Base-by-base conservation (phyloP, 148 eudicot species). In the Spergularia marina region DNA sequence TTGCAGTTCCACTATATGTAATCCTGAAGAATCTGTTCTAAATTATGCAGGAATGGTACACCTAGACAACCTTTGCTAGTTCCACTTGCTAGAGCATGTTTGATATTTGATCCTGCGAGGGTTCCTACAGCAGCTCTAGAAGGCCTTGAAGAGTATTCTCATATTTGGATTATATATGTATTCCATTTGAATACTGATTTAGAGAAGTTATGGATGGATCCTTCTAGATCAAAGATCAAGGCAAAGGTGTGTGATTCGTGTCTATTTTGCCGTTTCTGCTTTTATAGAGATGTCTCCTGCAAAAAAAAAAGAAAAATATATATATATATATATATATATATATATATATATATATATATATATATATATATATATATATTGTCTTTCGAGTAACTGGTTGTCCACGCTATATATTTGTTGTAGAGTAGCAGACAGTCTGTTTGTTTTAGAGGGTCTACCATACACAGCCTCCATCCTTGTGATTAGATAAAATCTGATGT, bases 61-160 rank as follows among this genome's bases (percentile, higher is more conserved):
- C 99, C 97, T 44, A 92, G 99, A 82, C 99, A 95, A 68, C 99
- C 99, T 77, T 84, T 92, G 75, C 86, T 95, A 54, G 99, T 95
- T 69, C 97, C 99, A 72, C 92, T 92, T 80, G 97, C 99, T 13
- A 84, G 87, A 85, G 99, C 97, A 57, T 81, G 82, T 77, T 85
- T 92, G 82, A 72, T 80, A 69, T 89, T 92, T 84, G 92, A 95
- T 83, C 83, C 89, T 30, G 36, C 79, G 40, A 89, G 90, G 56
- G 97, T 89, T 74, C 98, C 98, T 78, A 89, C 83, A 36, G 91
- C 96, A 57, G 85, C 96, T 55, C 91, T 95, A 40, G 96, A 95
- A 82, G 99, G 99, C 80, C 93, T 95, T 53, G 92, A 88, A 79
- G 87, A 77, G 70, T 95, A 95, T 83, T 90, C 97, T 56, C 99